These are phyloP conservation scores for Hypsizygus marmoreus DNA, from an alignment of 768 basidiomycete genomes.

Conservation along the genomic window DNA sequence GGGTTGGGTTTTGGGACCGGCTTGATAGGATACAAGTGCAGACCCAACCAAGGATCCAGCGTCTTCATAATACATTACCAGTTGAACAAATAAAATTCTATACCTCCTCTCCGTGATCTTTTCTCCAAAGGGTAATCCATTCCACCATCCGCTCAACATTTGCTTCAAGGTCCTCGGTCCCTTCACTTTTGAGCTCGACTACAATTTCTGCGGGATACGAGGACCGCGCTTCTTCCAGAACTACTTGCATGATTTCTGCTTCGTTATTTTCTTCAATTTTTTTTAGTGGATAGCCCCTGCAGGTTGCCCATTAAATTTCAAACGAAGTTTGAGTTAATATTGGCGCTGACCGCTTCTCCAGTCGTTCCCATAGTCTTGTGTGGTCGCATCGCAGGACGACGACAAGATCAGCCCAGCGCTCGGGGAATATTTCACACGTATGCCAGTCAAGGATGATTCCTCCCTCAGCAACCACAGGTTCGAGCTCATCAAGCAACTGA, in stretches of 20 bases:
- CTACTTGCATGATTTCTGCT: constrained; percentile 96
- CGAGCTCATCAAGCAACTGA: constrained; percentile 88
- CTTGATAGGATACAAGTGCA: not conserved
- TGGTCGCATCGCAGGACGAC: constrained; percentile 92
- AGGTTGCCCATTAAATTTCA: constrained; percentile 5
- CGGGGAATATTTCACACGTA: constrained; percentile 90
- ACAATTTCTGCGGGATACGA: constrained; percentile 88
- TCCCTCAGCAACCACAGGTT: constrained; percentile 65
- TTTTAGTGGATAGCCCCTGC: constrained; percentile 81
- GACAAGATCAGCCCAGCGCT: constrained; percentile 95
- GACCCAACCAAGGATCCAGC: constrained; percentile 1
- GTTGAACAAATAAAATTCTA: no score
- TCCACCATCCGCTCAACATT: constrained; percentile 87
- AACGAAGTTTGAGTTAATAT: constrained; percentile 2
- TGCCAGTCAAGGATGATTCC: constrained; percentile 95
- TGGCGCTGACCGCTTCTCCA: constrained; percentile 77
- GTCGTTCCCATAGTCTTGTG: constrained; percentile 80
- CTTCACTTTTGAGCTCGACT: constrained; percentile 80
- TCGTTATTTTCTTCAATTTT: constrained; percentile 99
- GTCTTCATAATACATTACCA: constrained; percentile 3
- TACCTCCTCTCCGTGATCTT: constrained; percentile 30
- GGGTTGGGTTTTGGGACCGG: constrained; percentile 17
- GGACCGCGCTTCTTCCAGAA: constrained; percentile 83
- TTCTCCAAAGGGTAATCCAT: constrained; percentile 82
- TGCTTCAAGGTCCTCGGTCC: constrained; percentile 75